Percentiles rank a stretch among this genome's conserved stretches.
These are phyloP conservation scores for Geotrichum armillariae DNA, from an alignment of 1,139 yeast species.

Conservation along the genomic window DNA sequence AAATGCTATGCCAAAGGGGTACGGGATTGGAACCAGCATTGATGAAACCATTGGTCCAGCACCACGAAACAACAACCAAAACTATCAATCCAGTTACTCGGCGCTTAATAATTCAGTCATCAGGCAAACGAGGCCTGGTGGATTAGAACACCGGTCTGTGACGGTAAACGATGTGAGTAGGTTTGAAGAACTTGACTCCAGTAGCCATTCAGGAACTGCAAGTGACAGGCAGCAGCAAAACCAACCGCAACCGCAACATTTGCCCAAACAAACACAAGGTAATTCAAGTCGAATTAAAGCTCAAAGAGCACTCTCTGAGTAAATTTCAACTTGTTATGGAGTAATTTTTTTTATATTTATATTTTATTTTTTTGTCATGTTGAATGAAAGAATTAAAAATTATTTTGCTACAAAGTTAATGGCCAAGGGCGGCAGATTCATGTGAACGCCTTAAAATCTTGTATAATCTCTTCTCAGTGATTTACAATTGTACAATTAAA, in stretches of 20 bases:
- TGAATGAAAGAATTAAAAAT: no score
- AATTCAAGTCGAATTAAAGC: background rate
- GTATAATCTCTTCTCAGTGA: no score
- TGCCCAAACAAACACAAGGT: no score
- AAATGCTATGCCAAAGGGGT: conserved; percentile 23
- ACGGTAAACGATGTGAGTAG: background rate
- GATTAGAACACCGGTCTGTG: background rate
- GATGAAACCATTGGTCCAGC: conserved; percentile 23
- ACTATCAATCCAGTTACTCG: background rate
- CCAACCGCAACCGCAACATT: background rate
- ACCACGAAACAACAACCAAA: background rate
- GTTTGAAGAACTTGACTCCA: background rate
- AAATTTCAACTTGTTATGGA: background rate
- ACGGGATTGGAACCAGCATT: conserved; percentile 22
- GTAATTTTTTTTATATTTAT: no score
- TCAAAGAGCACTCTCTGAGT: background rate
- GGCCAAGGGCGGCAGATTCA: no score
- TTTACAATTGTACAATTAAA: no score
- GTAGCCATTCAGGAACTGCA: background rate
- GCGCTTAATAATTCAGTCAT: background rate
- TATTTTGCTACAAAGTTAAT: no score
- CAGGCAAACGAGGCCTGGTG: background rate
- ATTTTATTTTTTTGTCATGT: background rate
- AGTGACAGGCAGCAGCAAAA: background rate
- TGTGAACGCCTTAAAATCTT: no score